Evolutionary conservation across 441 rosid genomes (phyloP).

Genomic region (Arabidopsis hybrid): DNA sequence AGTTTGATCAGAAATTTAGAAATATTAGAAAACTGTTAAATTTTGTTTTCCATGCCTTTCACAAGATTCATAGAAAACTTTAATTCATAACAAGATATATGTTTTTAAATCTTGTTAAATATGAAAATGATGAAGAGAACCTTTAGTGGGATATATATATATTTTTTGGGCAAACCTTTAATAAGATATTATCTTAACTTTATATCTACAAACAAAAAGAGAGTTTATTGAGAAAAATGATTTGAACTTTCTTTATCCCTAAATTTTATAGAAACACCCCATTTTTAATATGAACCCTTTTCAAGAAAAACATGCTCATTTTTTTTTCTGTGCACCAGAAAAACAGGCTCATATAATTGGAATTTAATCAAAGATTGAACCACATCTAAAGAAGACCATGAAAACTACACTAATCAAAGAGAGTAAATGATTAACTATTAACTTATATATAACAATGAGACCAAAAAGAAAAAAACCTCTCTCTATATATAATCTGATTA

Average conservation of each 20-base stretch:
- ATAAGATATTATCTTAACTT: not conserved
- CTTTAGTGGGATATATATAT: not conserved
- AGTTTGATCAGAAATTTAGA: not conserved
- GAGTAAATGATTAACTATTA: slow-evolving; percentile 30
- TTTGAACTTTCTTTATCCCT: not conserved
- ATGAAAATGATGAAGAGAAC: not conserved
- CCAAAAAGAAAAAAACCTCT: not conserved
- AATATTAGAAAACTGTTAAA: not conserved
- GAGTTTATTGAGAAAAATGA: not conserved
- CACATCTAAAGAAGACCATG: slow-evolving; percentile 3
- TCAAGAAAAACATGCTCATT: slow-evolving; percentile 6
- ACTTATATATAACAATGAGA: slow-evolving; percentile 32
- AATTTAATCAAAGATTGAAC: slow-evolving; percentile 3
- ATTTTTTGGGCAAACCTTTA: not conserved
- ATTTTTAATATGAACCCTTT: not conserved
- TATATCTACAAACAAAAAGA: not conserved
- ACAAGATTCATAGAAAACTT: not conserved
- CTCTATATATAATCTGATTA: slow-evolving; percentile 24
- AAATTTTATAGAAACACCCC: not conserved
- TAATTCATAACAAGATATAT: not conserved
- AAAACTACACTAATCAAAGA: slow-evolving; percentile 29
- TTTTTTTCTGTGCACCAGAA: not conserved
- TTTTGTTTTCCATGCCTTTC: not conserved
- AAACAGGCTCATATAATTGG: slow-evolving; percentile 13
- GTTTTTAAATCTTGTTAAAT: not conserved